Evolutionary conservation across 2,329 filamentous ascomycete species (phyloP).

Genomic region (Nannizziopsis barbatae): DNA sequence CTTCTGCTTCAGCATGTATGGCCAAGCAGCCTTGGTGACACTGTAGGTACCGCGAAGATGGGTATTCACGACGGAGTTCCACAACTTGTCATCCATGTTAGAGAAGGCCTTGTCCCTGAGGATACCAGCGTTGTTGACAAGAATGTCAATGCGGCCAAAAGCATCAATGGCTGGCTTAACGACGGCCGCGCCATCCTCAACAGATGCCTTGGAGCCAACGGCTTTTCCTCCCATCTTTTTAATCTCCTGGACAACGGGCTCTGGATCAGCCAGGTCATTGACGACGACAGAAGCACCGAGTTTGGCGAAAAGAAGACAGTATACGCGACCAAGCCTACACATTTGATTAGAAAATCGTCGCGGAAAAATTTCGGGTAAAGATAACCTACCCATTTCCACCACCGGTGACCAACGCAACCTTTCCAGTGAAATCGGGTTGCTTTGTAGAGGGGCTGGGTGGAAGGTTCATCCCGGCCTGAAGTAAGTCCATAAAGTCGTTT

Average conservation of each 20-base stretch:
- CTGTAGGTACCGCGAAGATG: slow-evolving; percentile 94
- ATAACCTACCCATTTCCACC: slow-evolving; percentile 60
- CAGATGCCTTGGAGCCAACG: slow-evolving; percentile 83
- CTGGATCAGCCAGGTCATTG: slow-evolving; percentile 90
- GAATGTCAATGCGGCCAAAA: slow-evolving; percentile 84
- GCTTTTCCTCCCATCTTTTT: slow-evolving; percentile 80
- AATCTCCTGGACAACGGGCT: slow-evolving; percentile 84
- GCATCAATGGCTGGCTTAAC: slow-evolving; percentile 89
- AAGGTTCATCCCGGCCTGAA: slow-evolving; percentile 73
- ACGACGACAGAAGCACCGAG: slow-evolving; percentile 77
- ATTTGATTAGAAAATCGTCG: slow-evolving; percentile 20
- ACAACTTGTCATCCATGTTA: slow-evolving; percentile 93
- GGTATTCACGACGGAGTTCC: slow-evolving; percentile 84
- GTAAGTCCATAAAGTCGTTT: slow-evolving; percentile 75
- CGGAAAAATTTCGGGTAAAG: neutral
- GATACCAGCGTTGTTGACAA: slow-evolving; percentile 97
- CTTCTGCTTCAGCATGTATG: slow-evolving; percentile 95
- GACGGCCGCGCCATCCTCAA: slow-evolving; percentile 81
- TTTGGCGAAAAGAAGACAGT: slow-evolving; percentile 78
- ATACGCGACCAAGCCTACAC: slow-evolving; percentile 70
- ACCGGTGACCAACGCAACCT: slow-evolving; percentile 77
- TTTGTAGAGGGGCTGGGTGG: slow-evolving; percentile 60
- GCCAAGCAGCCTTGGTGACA: slow-evolving; percentile 94
- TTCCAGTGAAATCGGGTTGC: slow-evolving; percentile 68
- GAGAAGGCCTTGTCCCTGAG: slow-evolving; percentile 93